Base-by-base conservation (phyloP, 2,329 filamentous ascomycete species). In the Dactylellina cionopaga region DNA sequence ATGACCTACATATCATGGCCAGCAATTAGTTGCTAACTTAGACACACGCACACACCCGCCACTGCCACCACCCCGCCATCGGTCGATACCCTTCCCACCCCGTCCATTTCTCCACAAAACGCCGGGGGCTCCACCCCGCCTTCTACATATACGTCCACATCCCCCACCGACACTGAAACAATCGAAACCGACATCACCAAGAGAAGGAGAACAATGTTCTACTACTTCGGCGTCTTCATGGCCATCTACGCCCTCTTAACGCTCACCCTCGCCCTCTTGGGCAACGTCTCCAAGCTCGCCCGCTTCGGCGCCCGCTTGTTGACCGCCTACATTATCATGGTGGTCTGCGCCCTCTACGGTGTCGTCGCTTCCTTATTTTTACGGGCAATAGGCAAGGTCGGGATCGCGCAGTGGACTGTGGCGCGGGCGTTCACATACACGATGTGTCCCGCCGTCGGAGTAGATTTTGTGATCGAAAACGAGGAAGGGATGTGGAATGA, bases 351-450 rank as follows among this genome's bases (percentile, higher is more conserved):
- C 25, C 80, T 84, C 76, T 96, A 92, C 81, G 95, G 93, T 71
- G 90, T 92, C 68, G 73, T 91, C 47, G 88, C 88, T 25, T 92
- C 90, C 44, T 85, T 93, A 73, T 77, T 87, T 69, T 85, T 98
- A 74, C 88, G 90, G 47, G 77, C 91, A 13, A 76, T 88, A 51
- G 92, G 92, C 70, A 87, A 90, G 77, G 88, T 88, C 70, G 88
- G 90, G 62, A 87, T 92, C 75, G 87, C 91, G 25, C 95, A 98
- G 84, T 98, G 92, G 92, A 88, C 91, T 37, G 88, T 88, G 7
- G 95, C 84, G 5, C 87, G 92, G 73, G 82, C 85, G 75, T 98
- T 96, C 85, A 90, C 93, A 80, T 90, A 87, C 82, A 80, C 86
- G 76, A 96, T 96, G 90, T 84, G 85, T 76, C 80, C 85, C 46